Conservation (phyloP, 305 asterid species). For the Euphrasia arctica region DNA sequence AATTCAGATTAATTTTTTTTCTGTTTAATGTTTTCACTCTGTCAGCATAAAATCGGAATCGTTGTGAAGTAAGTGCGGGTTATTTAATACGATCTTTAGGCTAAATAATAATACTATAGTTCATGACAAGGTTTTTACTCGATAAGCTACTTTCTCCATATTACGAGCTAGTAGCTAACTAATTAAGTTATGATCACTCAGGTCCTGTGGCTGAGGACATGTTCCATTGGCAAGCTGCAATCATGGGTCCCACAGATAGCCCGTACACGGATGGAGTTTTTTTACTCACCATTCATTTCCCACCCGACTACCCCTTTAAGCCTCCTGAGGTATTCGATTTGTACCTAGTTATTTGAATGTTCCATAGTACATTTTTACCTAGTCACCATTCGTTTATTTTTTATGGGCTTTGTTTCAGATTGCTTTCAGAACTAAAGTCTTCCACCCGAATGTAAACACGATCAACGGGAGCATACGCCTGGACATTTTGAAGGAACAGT, state of each 20-base stretch:
- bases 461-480: slow-evolving; percentile 96
- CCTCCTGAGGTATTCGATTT: slow-evolving; percentile 68
- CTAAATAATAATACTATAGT: too few species aligned
- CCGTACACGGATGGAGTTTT: slow-evolving; percentile 88
- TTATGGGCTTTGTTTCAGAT: slow-evolving; percentile 53
- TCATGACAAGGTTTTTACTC: too few species aligned
- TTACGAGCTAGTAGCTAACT: too few species aligned
- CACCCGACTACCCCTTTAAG: slow-evolving; percentile 90
- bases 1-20: too few species aligned
- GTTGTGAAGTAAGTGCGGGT: too few species aligned
- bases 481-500: slow-evolving; percentile 95
- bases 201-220: slow-evolving; percentile 95
- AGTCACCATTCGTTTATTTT: too few species aligned
- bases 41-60: too few species aligned
- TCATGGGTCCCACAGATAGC: slow-evolving; percentile 88
- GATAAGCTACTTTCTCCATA: too few species aligned
- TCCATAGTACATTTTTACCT: too few species aligned
- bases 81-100: background rate
- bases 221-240: slow-evolving; percentile 96
- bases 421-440: slow-evolving; percentile 87
- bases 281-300: slow-evolving; percentile 75
- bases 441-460: slow-evolving; percentile 85
- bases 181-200: slow-evolving; percentile 24
- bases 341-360: slow-evolving; percentile 18
- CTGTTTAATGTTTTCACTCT: too few species aligned